phyloP scores from a whole-genome alignment of 164 flowering plant genomes.

The Paratinospora sagittata region DNA sequence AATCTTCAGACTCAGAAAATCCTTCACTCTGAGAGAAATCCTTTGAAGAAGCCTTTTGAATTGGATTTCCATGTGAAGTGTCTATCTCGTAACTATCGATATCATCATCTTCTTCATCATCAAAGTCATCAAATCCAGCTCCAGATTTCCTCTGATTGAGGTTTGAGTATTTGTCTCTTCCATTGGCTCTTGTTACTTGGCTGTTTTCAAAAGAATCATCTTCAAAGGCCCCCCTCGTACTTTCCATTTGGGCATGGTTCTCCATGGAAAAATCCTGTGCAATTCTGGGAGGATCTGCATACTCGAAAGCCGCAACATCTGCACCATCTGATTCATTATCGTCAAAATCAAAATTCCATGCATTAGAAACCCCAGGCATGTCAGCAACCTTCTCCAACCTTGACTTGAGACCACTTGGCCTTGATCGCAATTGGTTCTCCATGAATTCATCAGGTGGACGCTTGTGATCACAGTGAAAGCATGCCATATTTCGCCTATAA shows the following conservation, averaged over 20 bases:
- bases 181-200: conserved; percentile 22
- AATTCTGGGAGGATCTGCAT: conserved; percentile 67
- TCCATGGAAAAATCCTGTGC: conserved; percentile 33
- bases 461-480: conserved; percentile 94
- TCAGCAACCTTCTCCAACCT: conserved; percentile 37
- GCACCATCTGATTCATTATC: conserved; percentile 99
- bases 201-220: conserved; percentile 23
- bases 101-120: conserved; percentile 81
- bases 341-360: conserved; percentile 97
- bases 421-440: conserved; percentile 51
- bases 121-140: conserved; percentile 88
- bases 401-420: conserved; percentile 33
- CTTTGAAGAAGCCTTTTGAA: conserved; percentile 24
- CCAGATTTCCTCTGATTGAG: conserved; percentile 25
- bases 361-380: conserved; percentile 52
- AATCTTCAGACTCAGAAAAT: conserved; percentile 47
- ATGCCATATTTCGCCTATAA: conserved; percentile 84
- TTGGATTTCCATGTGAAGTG: conserved; percentile 24
- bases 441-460: conserved; percentile 75
- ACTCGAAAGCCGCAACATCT: conserved; percentile 96
- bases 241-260: conserved; percentile 21
- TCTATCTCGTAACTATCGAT: conserved; percentile 79
- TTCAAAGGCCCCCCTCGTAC: conserved; percentile 24
- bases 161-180: conserved; percentile 28
- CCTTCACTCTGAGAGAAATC: conserved; percentile 44